Evolutionary conservation across 257 asterid genomes (phyloP), one percentile per base, ranked within the genome.

Genomic region (Plantago elongata): DNA sequence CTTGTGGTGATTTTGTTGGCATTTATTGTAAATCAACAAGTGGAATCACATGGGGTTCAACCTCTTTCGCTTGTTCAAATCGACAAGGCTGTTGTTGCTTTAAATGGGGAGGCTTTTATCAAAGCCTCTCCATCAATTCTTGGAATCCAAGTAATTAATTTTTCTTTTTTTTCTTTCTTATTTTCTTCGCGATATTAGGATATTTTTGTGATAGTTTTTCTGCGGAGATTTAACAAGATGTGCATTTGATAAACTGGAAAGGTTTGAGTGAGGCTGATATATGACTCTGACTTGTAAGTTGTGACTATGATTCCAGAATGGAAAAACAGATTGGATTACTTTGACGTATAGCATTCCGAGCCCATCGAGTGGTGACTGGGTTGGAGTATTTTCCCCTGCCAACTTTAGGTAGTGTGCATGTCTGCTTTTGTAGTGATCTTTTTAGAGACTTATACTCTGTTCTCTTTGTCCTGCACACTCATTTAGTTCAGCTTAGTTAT

Each of bases 361-460:
- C 50, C 97, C 97, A 7, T 74, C 89, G 6, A 51, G 13, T 49
- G 83, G 75, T 69, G 99, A 92, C 74, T 92, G 99, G 99, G 79
- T 92, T 47, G 97, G 97, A 60, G 95, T 92, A 45, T 92, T 92
- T 79, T 92, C 99, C 67, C 99, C 99, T 3, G 89, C 81, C 57
- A 89, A 84, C 80, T 86, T 92, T 86, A 84, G 96, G 99, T 92
- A 37, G 57, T 69, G 44, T 15, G 7, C 16, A 45, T 59, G 14
- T 46, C 14, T 22, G 13, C 15, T 27, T 38, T 16, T 57, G 2
- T 43, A 62, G 52, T 14, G 17, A 18, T 51, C 16, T 57, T 59
- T 70, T 48, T 18, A 68, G 14, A 44, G 30, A 22, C 27, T 45
- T n/a, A n/a, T n/a, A n/a, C n/a, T n/a, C n/a, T n/a, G n/a, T n/a